Evolutionary conservation across 768 basidiomycete species (phyloP), one percentile per base, ranked within the genome.

Genomic region (Fomitopsis serialis): DNA sequence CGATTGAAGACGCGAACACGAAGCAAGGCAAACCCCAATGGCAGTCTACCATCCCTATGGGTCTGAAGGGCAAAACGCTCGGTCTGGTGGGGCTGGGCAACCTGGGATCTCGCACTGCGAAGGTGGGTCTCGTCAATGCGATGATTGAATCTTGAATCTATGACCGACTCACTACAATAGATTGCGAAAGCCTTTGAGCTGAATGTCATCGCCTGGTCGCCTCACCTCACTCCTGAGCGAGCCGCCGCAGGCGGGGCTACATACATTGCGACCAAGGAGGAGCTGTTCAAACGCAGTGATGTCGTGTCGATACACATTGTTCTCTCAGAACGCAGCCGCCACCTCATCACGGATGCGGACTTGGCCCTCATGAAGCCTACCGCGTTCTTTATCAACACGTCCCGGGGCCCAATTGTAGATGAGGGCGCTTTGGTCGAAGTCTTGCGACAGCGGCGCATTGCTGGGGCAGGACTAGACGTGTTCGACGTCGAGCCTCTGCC

Each of bases 401-500:
- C 80, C 2, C 67, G 85, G 50, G 86, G 87, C 0, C 82, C 82
- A 2, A 63, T 89, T 19, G 76, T 89, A 4, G 79, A 87, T 50
- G 85, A 86, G 58, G 57, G 48, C 0, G 85, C 78, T 0, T 61
- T 89, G 32, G 54, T 86, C 9, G 65, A 78, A 3, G 72, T 70
- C 2, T 61, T 86, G 54, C 63, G 72, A 52, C 61, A 74, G 32
- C 72, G 71, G 37, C 68, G 56, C 42, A 82, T 87, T 34, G 74
- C 75, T 2, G 85, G 82, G 0, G 84, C 78, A 0, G 85, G 80
- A 0, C 63, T 87, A 50, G 85, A 87, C 64, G 85, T 87, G 1
- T 87, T 78, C 61, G 83, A 84, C 44, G 61, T 75, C 34, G 84
- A 88, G 60, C 86, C 85, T n/a, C 66, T 85, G 49, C 81, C 81